phyloP scores from a whole-genome alignment of 306 rosid genomes.

The Lablab purpureus region DNA sequence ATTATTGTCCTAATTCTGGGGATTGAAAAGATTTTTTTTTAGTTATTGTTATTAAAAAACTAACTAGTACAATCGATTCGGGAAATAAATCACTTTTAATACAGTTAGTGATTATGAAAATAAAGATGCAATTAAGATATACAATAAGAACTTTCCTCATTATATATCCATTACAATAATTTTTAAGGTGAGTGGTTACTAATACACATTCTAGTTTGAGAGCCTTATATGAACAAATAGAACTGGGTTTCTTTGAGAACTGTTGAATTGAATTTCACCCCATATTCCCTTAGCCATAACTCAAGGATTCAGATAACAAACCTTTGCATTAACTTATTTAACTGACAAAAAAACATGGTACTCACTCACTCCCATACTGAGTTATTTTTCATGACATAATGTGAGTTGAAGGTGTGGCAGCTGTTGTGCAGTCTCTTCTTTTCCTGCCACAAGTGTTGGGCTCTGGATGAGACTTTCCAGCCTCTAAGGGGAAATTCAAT shows the following conservation, averaged over 20 bases:
- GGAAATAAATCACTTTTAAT: neutral
- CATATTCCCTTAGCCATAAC: neutral
- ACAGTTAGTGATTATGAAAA: neutral
- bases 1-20: neutral
- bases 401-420: constrained; percentile 22
- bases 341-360: neutral
- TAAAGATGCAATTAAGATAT: neutral
- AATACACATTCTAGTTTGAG: neutral
- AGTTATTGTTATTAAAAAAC: neutral
- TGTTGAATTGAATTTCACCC: neutral
- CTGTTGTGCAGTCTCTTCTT: constrained; percentile 26
- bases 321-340: neutral
- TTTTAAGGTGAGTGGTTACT: neutral
- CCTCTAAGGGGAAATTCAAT: constrained; percentile 76
- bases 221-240: neutral
- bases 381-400: neutral
- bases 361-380: neutral
- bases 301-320: neutral
- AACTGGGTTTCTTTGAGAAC: neutral
- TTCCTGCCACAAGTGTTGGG: constrained; percentile 51
- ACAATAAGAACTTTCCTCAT: neutral
- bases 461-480: constrained; percentile 59
- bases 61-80: neutral
- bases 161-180: no score
- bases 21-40: neutral